Base-by-base conservation (phyloP, 2,329 filamentous ascomycete genomes). In the Chrysoporthe puriensis region DNA sequence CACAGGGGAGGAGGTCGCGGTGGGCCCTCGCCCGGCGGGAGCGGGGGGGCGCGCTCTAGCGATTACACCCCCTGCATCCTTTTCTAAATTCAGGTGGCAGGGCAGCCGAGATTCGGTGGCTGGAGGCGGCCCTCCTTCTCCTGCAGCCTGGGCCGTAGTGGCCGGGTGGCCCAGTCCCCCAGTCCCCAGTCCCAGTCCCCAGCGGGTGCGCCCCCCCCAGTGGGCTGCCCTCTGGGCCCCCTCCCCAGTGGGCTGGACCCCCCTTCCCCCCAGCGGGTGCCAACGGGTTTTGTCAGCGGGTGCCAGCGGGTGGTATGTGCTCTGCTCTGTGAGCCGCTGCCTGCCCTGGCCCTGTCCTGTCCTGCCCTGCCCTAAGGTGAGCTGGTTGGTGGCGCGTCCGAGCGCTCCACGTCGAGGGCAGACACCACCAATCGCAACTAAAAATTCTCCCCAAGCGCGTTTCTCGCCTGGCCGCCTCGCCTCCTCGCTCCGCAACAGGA, bases 11-110 rank as follows among this genome's bases (percentile, higher is more conserved):
- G 59, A 26, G 18, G 59, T 32, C 13, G n/a, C 59, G 32, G 59
- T 61, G 59, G 59, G 16, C 59, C 26, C 57, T 60, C 18, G 59
- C 18, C 42, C 59, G 34, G 26, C 11, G 21, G 42, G 16, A 32
- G 59, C 48, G 59, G 59, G 43, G 59, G 26, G 26, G 6, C 26
- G 16, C 54, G 8, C 40, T 34, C 42, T 46, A 46, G 59, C 42
- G 57, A 60, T 60, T 44, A 32, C 42, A 60, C 57, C 57, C 57
- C 57, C 42, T 61, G 42, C 59, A 46, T 40, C 43, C 43, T 34
- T 34, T 61, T 48, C 42, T 61, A 61, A 61, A 61, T 61, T 61
- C 59, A 61, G 59, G 59, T 61, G 59, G 59, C 59, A 61, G 59
- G 59, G 43, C 43, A 32, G 42, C 43, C 43, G 43, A n/a, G n/a